Evolutionary conservation across 1,284 basidiomycete species (phyloP).

Genomic region (Xerocomus amazonicus): DNA sequence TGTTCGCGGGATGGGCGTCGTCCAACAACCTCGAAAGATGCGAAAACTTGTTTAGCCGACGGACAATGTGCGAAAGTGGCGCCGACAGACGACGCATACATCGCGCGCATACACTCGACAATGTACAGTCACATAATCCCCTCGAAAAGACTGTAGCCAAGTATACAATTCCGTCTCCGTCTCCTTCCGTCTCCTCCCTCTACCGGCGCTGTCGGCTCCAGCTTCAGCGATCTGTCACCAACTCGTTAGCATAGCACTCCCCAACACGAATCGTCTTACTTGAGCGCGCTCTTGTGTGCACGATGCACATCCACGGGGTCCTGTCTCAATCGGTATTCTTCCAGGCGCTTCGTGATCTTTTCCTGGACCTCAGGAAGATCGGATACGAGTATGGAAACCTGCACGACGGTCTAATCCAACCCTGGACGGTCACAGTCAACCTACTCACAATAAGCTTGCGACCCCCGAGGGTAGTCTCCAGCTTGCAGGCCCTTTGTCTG

Average conservation of each 20-base stretch:
- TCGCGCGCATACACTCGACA: neutral
- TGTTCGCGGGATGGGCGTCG: slow-evolving; percentile 12
- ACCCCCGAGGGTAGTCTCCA: slow-evolving; percentile 41
- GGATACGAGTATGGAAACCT: slow-evolving; percentile 44
- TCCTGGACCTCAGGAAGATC: slow-evolving; percentile 51
- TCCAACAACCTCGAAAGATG: slow-evolving; percentile 14
- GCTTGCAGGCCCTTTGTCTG: slow-evolving; percentile 39
- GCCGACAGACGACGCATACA: neutral
- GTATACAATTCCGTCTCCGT: neutral
- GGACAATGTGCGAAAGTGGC: slow-evolving; percentile 33
- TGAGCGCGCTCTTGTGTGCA: slow-evolving; percentile 26
- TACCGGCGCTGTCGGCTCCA: slow-evolving; percentile 28
- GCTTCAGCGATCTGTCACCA: slow-evolving; percentile 21
- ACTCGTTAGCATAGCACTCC: slow-evolving; percentile 9
- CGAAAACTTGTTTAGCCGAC: slow-evolving; percentile 23
- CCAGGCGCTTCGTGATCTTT: slow-evolving; percentile 34
- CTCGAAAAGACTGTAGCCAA: slow-evolving; percentile 19
- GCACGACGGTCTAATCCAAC: neutral
- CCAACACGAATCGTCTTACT: slow-evolving; percentile 10
- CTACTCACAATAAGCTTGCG: slow-evolving; percentile 40
- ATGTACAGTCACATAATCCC: slow-evolving; percentile 21
- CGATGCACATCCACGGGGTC: slow-evolving; percentile 21
- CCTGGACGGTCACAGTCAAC: neutral
- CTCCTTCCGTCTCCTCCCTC: slow-evolving; percentile 14
- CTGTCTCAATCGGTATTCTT: slow-evolving; percentile 20